Conservation (phyloP, 2,329 filamentous ascomycete species). For the Arachnopeziza araneosa region DNA sequence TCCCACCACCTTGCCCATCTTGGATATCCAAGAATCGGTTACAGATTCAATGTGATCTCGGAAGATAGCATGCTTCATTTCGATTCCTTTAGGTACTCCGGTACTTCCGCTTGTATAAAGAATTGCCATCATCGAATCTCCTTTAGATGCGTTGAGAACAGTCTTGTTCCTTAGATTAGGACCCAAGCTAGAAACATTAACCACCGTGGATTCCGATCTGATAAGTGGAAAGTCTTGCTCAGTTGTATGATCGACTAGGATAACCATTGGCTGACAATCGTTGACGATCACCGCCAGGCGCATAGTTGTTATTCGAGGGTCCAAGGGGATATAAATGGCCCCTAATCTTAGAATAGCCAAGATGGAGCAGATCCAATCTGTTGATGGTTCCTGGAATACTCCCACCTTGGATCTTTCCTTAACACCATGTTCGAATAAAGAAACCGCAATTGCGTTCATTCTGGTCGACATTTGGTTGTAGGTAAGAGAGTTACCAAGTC, state of each 20-base stretch:
- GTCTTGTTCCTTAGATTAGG: not conserved
- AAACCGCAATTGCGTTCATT: conserved; percentile 27
- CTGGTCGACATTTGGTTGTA: conserved; percentile 30
- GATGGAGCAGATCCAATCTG: conserved; percentile 26
- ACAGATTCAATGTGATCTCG: not conserved
- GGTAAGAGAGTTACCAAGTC: conserved; percentile 23
- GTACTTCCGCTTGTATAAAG: conserved; percentile 91
- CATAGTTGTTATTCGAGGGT: conserved; percentile 19
- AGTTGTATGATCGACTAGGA: not conserved
- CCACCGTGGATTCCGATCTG: conserved; percentile 18
- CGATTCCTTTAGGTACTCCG: conserved; percentile 72
- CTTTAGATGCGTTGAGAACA: conserved; percentile 17
- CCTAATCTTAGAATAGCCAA: conserved; percentile 29
- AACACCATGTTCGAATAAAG: conserved; percentile 20
- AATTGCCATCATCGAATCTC: conserved; percentile 36
- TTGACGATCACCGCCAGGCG: conserved; percentile 14
- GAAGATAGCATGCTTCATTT: not conserved
- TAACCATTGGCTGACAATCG: not conserved
- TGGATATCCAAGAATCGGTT: not conserved
- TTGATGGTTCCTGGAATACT: conserved; percentile 7
- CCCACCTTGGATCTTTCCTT: conserved; percentile 29
- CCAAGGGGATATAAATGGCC: conserved; percentile 30
- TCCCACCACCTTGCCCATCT: no score
- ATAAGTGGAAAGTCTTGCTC: not conserved
- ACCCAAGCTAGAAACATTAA: conserved; percentile 10